These are phyloP conservation scores for Crithidia acanthocephali DNA, from an alignment of 208 protist species.

Conservation along the genomic window DNA sequence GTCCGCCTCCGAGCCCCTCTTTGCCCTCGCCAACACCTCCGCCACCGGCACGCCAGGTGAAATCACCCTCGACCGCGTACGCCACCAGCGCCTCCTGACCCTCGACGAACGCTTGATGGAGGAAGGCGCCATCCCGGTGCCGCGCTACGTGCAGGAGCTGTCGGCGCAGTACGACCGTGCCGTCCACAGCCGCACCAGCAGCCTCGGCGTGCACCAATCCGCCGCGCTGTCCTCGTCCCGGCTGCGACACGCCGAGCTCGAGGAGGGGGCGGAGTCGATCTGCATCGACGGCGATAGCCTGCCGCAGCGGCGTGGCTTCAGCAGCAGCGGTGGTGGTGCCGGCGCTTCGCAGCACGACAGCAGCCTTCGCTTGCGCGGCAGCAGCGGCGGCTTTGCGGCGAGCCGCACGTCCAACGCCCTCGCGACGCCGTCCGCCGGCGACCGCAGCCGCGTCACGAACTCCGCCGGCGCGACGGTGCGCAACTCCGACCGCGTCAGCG, in stretches of 20 bases:
- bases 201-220: not conserved
- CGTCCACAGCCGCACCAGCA: slow-evolving; percentile 27
- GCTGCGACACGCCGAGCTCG: not conserved
- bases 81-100: slow-evolving; percentile 39
- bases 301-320: not conserved
- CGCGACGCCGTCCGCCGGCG: not conserved
- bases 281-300: not conserved
- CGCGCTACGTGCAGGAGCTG: slow-evolving; percentile 36
- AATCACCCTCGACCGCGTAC: slow-evolving; percentile 4
- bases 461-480: slow-evolving; percentile 3
- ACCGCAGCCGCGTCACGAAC: slow-evolving; percentile 4
- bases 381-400: not conserved
- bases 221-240: not conserved
- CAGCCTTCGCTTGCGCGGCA: slow-evolving; percentile 4
- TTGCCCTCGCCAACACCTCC: not conserved
- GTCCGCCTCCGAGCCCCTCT: slow-evolving; percentile 9
- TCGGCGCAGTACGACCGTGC: slow-evolving; percentile 45
- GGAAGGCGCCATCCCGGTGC: slow-evolving; percentile 38
- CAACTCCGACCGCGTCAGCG: not conserved
- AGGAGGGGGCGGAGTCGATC: not conserved
- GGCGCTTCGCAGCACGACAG: not conserved
- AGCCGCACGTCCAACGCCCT: not conserved
- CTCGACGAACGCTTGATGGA: slow-evolving; percentile 50
- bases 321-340: not conserved
- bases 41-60: slow-evolving; percentile 13